Conservation (phyloP, 306 rosid genomes). For the Cyclanthera cordifolia region DNA sequence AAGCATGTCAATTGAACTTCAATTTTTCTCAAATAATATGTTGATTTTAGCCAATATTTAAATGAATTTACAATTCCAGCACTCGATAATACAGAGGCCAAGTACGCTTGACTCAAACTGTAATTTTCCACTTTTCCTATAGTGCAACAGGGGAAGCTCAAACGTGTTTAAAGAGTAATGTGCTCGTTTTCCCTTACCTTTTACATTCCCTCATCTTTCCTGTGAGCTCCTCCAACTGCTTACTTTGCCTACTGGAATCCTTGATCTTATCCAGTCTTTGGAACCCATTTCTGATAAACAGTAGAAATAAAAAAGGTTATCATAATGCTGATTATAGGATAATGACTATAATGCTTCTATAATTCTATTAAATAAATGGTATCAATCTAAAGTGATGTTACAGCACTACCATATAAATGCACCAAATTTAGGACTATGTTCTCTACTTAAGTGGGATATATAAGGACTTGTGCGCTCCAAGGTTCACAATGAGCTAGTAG, state of each 20-base stretch:
- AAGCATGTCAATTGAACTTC: background rate
- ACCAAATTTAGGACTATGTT: background rate
- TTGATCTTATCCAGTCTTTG: conserved; percentile 91
- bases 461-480: background rate
- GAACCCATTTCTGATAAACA: conserved; percentile 77
- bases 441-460: background rate
- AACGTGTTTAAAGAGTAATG: background rate
- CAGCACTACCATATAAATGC: background rate
- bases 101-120: background rate
- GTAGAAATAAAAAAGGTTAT: conserved; percentile 1
- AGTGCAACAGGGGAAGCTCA: background rate
- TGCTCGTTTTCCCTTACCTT: conserved; percentile 32
- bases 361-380: background rate
- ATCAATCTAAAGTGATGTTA: conserved; percentile 2
- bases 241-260: conserved; percentile 85
- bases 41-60: background rate
- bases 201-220: conserved; percentile 94
- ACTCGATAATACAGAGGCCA: background rate
- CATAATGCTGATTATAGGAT: background rate
- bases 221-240: conserved; percentile 89
- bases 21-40: background rate
- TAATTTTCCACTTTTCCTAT: background rate
- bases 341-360: background rate
- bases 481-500: background rate
- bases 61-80: background rate